Percentiles rank a stretch among this genome's conserved stretches.
phyloP scores from a whole-genome alignment of 1,139 yeast genomes.

The Cylindricascospora bacillispora region DNA sequence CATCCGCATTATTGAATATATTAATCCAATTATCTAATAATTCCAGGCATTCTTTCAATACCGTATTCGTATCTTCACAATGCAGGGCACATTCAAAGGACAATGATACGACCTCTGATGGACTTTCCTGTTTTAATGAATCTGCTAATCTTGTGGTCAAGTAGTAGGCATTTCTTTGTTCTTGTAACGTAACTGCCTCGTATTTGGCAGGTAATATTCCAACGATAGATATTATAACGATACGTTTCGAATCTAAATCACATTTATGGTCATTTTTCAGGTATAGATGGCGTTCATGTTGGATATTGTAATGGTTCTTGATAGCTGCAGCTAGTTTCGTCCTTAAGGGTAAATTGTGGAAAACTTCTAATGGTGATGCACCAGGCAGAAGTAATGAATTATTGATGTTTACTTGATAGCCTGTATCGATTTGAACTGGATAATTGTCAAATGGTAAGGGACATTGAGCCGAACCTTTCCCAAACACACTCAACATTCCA shows the following conservation, averaged over 20 bases:
- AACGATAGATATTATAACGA: constrained; percentile 19
- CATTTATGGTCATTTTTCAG: constrained; percentile 9
- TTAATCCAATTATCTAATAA: constrained; percentile 18
- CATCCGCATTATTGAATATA: constrained; percentile 15
- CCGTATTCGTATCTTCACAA: constrained; percentile 10
- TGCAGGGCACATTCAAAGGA: constrained; percentile 22
- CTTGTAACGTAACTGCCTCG: constrained; percentile 19
- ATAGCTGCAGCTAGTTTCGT: constrained; percentile 20
- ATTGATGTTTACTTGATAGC: constrained; percentile 14
- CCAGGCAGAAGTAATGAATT: constrained; percentile 23
- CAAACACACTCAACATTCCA: constrained; percentile 21
- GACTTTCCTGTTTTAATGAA: constrained; percentile 11
- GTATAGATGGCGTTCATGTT: constrained; percentile 23
- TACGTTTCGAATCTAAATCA: constrained; percentile 8
- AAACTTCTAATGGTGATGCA: constrained; percentile 15
- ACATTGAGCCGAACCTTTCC: constrained; percentile 20
- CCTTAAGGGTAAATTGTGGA: constrained; percentile 18
- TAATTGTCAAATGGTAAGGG: constrained; percentile 18
- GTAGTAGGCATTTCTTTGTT: constrained; percentile 18
- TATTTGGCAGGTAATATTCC: constrained; percentile 25
- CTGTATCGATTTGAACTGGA: constrained; percentile 12
- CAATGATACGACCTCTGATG: constrained; percentile 11
- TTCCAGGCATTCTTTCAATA: constrained; percentile 14
- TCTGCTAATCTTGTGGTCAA: constrained; percentile 17
- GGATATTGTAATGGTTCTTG: constrained; percentile 23